A percentile compares a stretch with the other conserved stretches of the same genome.
Evolutionary conservation across 805 yeast genomes (phyloP).

Genomic region (Wickerhamiella occidentalis): DNA sequence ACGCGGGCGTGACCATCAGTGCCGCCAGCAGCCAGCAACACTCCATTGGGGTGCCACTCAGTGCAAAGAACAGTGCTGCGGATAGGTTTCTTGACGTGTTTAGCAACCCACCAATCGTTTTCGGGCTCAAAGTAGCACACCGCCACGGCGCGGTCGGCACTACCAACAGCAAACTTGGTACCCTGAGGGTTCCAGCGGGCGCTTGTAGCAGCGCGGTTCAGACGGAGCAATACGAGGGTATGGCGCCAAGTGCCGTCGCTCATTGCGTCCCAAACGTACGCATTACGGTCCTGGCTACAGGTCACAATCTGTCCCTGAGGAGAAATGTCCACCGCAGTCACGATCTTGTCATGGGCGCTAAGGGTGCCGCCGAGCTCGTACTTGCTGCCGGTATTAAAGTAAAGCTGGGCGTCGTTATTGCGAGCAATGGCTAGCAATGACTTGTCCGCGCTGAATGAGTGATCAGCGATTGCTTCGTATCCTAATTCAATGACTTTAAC

Average conservation of each 20-base stretch:
- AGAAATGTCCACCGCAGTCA: constrained; percentile 89
- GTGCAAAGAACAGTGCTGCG: constrained; percentile 72
- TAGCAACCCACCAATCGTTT: constrained; percentile 99
- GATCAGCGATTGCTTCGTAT: constrained; percentile 80
- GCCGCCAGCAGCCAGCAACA: constrained; percentile 78
- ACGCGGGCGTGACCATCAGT: constrained; percentile 89
- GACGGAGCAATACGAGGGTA: constrained; percentile 80
- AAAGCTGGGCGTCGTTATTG: constrained; percentile 63
- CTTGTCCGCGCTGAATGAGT: constrained; percentile 65
- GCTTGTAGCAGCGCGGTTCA: constrained; percentile 88
- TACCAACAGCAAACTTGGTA: constrained; percentile 92
- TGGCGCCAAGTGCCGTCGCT: constrained; percentile 60
- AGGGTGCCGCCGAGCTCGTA: constrained; percentile 57
- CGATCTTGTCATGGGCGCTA: constrained; percentile 67
- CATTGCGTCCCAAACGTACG: constrained; percentile 84
- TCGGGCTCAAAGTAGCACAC: constrained; percentile 92
- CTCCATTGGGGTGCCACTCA: constrained; percentile 90
- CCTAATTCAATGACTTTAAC: constrained; percentile 46
- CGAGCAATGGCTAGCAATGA: constrained; percentile 68
- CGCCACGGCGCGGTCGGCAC: constrained; percentile 87
- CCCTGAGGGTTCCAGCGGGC: constrained; percentile 95
- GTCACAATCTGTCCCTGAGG: constrained; percentile 75
- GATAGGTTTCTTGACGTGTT: constrained; percentile 92
- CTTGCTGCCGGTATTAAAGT: constrained; percentile 39
- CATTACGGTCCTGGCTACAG: constrained; percentile 95